These are phyloP conservation scores for Globisporangium rhizosaccharum DNA, from an alignment of 352 stramenopile species.

Conservation along the genomic window DNA sequence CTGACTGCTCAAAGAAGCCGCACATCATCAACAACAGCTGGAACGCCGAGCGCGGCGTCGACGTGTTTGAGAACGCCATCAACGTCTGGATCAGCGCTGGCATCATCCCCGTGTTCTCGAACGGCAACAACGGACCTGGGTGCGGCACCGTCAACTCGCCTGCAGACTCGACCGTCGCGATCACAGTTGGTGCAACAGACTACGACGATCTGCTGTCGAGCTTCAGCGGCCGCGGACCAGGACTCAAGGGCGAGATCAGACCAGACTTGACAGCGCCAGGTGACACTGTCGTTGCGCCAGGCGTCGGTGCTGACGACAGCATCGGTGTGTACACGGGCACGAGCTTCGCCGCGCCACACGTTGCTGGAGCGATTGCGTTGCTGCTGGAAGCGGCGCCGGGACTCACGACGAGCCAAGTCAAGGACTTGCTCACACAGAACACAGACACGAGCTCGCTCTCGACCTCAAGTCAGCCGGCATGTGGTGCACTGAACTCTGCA, in stretches of 20 bases:
- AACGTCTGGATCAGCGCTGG: constrained; percentile 45
- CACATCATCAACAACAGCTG: constrained; percentile 66
- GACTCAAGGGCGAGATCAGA: constrained; percentile 31
- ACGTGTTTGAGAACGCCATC: constrained; percentile 21
- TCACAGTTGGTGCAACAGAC: constrained; percentile 45
- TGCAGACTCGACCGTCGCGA: constrained; percentile 25
- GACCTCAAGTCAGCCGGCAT: constrained; percentile 4
- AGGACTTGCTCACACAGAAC: constrained; percentile 18
- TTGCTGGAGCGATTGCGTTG: constrained; percentile 29
- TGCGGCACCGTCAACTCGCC: constrained; percentile 36
- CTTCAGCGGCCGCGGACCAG: constrained; percentile 33
- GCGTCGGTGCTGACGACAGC: constrained; percentile 4
- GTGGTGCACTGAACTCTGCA: constrained; percentile 1
- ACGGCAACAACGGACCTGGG: constrained; percentile 34
- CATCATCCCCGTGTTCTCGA: constrained; percentile 52
- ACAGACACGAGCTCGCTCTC: constrained; percentile 12
- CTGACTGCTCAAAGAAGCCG: constrained; percentile 36
- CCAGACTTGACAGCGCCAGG: constrained; percentile 36
- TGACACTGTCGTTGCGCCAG: constrained; percentile 21
- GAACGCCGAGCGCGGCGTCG: constrained; percentile 33
- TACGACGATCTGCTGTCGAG: constrained; percentile 23
- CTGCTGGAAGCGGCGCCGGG: constrained; percentile 29
- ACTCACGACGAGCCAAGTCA: constrained; percentile 19
- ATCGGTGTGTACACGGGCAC: constrained; percentile 24
- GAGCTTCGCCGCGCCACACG: constrained; percentile 34